phyloP scores from a whole-genome alignment of 805 yeast species.

The Saccharomycopsis fermentans region DNA sequence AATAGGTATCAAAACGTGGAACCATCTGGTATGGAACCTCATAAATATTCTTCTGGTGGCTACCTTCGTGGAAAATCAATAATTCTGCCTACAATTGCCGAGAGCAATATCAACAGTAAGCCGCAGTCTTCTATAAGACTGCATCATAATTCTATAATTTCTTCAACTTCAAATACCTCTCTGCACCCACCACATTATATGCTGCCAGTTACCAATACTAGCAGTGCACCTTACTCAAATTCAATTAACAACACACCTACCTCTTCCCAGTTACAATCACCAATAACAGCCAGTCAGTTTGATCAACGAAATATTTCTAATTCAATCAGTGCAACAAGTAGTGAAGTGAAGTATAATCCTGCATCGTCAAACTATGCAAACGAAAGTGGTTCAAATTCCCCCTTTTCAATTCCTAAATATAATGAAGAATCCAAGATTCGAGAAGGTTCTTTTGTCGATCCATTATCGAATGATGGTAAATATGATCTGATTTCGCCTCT shows the following conservation, averaged over 20 bases:
- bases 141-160: background rate
- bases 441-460: conserved; percentile 2
- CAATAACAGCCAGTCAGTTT: background rate
- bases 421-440: conserved; percentile 1
- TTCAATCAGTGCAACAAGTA: background rate
- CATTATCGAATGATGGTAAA: background rate
- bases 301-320: background rate
- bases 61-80: background rate
- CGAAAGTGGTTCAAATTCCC: background rate
- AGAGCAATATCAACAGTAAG: conserved; percentile 5
- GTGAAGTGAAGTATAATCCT: background rate
- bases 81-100: background rate
- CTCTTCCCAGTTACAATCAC: background rate
- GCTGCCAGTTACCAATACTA: background rate
- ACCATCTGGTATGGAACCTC: background rate
- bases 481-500: background rate
- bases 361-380: background rate
- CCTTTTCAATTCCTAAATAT: conserved; percentile 2
- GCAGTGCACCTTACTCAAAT: background rate
- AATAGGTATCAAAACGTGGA: conserved; percentile 12
- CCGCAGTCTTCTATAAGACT: background rate
- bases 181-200: background rate
- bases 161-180: background rate
- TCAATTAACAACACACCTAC: background rate
- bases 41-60: background rate